Evolutionary conservation across 306 rosid species (phyloP), one percentile per base, ranked within the genome.

Genomic region (Cicer arietinum): DNA sequence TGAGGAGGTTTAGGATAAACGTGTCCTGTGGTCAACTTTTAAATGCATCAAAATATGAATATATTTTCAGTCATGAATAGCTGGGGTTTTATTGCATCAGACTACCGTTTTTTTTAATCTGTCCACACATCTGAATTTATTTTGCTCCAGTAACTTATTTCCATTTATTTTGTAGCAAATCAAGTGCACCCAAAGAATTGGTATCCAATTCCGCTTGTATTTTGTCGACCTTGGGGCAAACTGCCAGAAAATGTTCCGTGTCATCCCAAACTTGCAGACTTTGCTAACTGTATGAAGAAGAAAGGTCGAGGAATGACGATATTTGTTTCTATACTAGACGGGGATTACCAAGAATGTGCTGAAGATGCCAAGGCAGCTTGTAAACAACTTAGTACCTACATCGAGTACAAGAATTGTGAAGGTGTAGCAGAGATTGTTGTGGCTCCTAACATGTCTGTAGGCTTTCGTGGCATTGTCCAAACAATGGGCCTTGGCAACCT

Each of bases 401-500:
- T 95, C 45, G 97, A 92, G 77, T 95, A 95, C 89, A 95, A 95
- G 89, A 88, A 88, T 54, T 95, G 99, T 83, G 99, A 95, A 89
- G 99, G 99, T 61, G 99, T 95, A 39, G 97, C 99, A 41, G 98
- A 95, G 90, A 95, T 95, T 61, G 93, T 95, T 79, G 99, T 95
- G 6, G 98, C 99, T 53, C 99, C 98, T 67, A 89, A 69, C 48
- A 92, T 95, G 99, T 82, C 92, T 53, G 97, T 79, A 83, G 99
- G 99, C 56, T 95, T 95, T 66, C 94, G 96, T 6, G 99, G 98
- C 75, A 95, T 95, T 20, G 75, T 95, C 66, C 99, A 95, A 86
- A 95, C 97, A 22, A 95, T 95, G 98, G 99, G 99, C 84, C 98
- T 95, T 30, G 99, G 99, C 40, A 95, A 95, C 82, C 96, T 95